A percentile compares a stretch with the other conserved stretches of the same genome.
phyloP scores from a whole-genome alignment of 208 protist species.

The Crithidia bombi region DNA sequence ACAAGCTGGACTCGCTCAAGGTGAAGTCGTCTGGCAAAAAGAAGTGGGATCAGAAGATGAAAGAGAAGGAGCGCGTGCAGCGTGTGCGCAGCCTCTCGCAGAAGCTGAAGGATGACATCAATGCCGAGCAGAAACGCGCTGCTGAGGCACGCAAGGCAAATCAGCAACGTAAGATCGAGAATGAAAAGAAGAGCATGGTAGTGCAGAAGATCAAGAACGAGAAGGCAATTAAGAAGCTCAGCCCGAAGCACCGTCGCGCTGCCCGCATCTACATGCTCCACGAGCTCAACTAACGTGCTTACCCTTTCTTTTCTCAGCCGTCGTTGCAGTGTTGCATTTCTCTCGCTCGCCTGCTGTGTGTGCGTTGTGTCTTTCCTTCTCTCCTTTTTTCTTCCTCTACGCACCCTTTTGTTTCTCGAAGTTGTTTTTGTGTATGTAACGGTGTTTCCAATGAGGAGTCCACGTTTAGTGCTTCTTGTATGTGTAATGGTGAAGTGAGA shows the following conservation, averaged over 20 bases:
- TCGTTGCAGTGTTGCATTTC: neutral
- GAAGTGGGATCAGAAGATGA: constrained; percentile 84
- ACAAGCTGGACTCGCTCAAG: constrained; percentile 42
- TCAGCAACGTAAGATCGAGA: constrained; percentile 74
- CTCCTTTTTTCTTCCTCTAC: neutral
- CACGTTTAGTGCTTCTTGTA: neutral
- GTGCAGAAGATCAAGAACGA: constrained; percentile 92
- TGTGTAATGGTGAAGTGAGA: too few species aligned
- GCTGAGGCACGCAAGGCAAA: constrained; percentile 85
- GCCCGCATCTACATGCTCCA: constrained; percentile 92
- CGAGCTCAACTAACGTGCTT: constrained; percentile 79
- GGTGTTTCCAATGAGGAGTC: neutral
- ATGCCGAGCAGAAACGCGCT: constrained; percentile 78
- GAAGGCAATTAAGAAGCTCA: constrained; percentile 88
- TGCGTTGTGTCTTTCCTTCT: neutral
- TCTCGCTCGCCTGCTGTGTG: too few species aligned
- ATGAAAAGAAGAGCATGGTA: constrained; percentile 93
- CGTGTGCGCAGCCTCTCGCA: constrained; percentile 69
- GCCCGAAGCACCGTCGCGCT: constrained; percentile 86
- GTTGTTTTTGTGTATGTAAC: too few species aligned
- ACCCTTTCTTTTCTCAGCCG: neutral
- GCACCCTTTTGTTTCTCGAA: neutral
- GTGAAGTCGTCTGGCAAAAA: constrained; percentile 61
- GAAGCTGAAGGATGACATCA: constrained; percentile 84
- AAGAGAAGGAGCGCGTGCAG: constrained; percentile 63